A percentile compares a stretch with the other conserved stretches of the same genome.
These are phyloP conservation scores for Rhexocercosporidium sp. DNA, from an alignment of 2,329 filamentous ascomycete genomes.

Conservation along the genomic window DNA sequence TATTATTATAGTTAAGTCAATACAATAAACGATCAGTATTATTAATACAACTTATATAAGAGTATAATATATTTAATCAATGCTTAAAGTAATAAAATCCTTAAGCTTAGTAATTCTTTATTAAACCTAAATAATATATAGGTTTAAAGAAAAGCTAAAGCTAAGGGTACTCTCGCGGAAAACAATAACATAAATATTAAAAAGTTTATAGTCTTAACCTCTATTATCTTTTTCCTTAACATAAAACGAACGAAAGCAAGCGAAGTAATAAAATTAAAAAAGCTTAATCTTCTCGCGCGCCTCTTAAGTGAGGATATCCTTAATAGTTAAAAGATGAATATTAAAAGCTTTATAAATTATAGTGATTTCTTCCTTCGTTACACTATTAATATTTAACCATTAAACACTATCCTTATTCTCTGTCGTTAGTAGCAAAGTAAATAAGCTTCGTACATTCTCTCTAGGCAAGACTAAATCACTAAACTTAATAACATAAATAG, in stretches of 20 bases:
- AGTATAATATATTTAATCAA: slow-evolving; percentile 99
- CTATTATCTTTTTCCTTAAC: slow-evolving; percentile 73
- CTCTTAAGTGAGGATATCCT: slow-evolving; percentile 95
- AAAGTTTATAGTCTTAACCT: slow-evolving; percentile 85
- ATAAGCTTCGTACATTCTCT: slow-evolving; percentile 87
- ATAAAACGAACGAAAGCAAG: slow-evolving; percentile 93
- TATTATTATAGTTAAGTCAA: slow-evolving; percentile 66
- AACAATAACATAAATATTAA: slow-evolving; percentile 96
- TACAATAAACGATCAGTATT: not conserved
- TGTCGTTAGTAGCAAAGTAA: slow-evolving; percentile 69
- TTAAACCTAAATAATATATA: slow-evolving; percentile 86
- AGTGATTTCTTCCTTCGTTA: slow-evolving; percentile 85
- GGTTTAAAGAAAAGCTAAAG: slow-evolving; percentile 89
- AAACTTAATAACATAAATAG: slow-evolving; percentile 87
- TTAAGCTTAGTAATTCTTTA: slow-evolving; percentile 91
- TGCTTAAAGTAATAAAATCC: slow-evolving; percentile 92
- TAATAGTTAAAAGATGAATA: slow-evolving; percentile 92
- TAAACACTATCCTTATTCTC: slow-evolving; percentile 80
- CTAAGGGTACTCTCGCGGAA: slow-evolving; percentile 95
- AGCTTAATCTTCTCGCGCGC: slow-evolving; percentile 98
- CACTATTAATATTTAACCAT: slow-evolving; percentile 96
- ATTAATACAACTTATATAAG: slow-evolving; percentile 72
- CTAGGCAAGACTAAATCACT: slow-evolving; percentile 88
- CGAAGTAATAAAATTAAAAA: slow-evolving; percentile 97
- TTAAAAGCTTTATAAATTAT: slow-evolving; percentile 93